Evolutionary conservation across 2,329 filamentous ascomycete genomes (phyloP).

Genomic region (Aspergillus nomiae): DNA sequence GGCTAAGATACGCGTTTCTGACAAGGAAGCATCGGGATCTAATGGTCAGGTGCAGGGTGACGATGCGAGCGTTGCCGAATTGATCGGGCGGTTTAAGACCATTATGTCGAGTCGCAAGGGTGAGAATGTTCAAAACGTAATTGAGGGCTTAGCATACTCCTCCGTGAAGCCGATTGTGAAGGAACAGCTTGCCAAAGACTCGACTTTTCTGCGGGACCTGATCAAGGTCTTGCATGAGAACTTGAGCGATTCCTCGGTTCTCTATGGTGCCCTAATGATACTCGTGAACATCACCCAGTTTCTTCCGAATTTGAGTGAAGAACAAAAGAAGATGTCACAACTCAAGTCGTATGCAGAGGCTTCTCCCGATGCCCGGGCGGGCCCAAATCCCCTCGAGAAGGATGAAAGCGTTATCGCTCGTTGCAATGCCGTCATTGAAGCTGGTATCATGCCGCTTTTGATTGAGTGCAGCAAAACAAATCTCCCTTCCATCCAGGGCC

Average conservation of each 20-base stretch:
- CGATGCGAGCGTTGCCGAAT: slow-evolving; percentile 52
- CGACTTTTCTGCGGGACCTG: slow-evolving; percentile 68
- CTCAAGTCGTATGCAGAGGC: slow-evolving; percentile 93
- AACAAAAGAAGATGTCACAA: slow-evolving; percentile 88
- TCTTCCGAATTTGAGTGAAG: slow-evolving; percentile 74
- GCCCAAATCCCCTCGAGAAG: slow-evolving; percentile 68
- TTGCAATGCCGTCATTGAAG: slow-evolving; percentile 77
- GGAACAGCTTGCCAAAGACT: slow-evolving; percentile 73
- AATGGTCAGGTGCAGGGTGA: slow-evolving; percentile 37
- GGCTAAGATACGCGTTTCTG: slow-evolving; percentile 59
- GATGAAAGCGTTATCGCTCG: slow-evolving; percentile 74
- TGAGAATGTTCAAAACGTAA: slow-evolving; percentile 69
- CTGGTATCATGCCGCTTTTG: slow-evolving; percentile 74
- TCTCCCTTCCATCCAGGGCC: slow-evolving; percentile 68
- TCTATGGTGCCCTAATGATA: slow-evolving; percentile 85
- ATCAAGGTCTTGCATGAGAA: slow-evolving; percentile 53
- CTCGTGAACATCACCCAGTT: slow-evolving; percentile 84
- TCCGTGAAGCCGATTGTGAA: slow-evolving; percentile 85
- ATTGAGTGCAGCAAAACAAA: slow-evolving; percentile 71
- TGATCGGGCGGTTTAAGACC: slow-evolving; percentile 57
- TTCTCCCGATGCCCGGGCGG: slow-evolving; percentile 65
- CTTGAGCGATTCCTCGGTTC: slow-evolving; percentile 66
- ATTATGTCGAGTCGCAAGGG: slow-evolving; percentile 44
- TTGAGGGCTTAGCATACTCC: slow-evolving; percentile 91
- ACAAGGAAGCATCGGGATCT: slow-evolving; percentile 31